These are phyloP conservation scores for Ceratocystis diversiconidia DNA, from an alignment of 2,329 filamentous ascomycete species.

Conservation along the genomic window DNA sequence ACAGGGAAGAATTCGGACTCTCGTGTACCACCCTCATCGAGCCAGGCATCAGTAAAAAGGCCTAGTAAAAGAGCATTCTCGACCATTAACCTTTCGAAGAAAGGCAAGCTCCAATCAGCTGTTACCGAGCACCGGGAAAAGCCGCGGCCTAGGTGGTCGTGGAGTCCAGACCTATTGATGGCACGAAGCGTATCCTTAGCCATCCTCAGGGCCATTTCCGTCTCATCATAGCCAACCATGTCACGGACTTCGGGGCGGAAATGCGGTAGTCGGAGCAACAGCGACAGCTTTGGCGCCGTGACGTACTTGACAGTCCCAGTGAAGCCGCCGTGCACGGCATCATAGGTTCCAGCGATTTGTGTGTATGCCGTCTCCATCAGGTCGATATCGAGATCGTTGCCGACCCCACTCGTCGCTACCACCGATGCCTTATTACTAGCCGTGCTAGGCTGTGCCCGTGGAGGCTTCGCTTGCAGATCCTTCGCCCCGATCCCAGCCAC, in stretches of 20 bases:
- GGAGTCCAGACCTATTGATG: constrained; percentile 45
- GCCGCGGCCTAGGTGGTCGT: constrained; percentile 42
- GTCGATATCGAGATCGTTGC: constrained; percentile 72
- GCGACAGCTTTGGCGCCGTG: constrained; percentile 70
- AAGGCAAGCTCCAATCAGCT: constrained; percentile 79
- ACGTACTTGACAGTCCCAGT: constrained; percentile 73
- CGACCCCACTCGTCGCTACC: constrained; percentile 22
- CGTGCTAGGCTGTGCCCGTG: background rate
- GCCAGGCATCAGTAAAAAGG: constrained; percentile 76
- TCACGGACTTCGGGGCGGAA: constrained; percentile 63
- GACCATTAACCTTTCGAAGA: constrained; percentile 94
- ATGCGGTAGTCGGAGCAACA: constrained; percentile 59
- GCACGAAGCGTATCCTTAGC: constrained; percentile 64
- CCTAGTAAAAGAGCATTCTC: constrained; percentile 79
- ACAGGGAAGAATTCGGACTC: constrained; percentile 61
- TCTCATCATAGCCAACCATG: constrained; percentile 75
- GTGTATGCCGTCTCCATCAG: constrained; percentile 79
- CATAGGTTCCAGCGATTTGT: constrained; percentile 69
- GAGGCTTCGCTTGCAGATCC: constrained; percentile 2
- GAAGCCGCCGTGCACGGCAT: constrained; percentile 67
- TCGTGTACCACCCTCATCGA: constrained; percentile 36
- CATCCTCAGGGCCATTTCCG: constrained; percentile 60
- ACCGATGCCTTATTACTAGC: constrained; percentile 1
- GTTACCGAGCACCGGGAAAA: constrained; percentile 74
- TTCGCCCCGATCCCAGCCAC: background rate